Conservation (phyloP, 768 basidiomycete species). For the Termitomyces sp. region DNA sequence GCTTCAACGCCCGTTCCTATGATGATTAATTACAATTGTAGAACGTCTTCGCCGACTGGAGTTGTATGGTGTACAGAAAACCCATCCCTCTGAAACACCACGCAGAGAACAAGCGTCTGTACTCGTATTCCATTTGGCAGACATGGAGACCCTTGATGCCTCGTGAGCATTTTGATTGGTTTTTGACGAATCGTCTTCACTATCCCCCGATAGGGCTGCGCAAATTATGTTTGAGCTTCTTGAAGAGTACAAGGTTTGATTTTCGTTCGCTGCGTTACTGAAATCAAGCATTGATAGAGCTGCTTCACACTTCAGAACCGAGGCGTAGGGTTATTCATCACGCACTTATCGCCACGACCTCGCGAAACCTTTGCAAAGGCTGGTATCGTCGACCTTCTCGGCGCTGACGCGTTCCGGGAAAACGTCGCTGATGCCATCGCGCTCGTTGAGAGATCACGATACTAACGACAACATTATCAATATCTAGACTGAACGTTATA, state of each 20-base stretch:
- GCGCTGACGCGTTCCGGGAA: conserved; percentile 40
- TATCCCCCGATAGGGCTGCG: conserved; percentile 50
- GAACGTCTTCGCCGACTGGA: conserved; percentile 83
- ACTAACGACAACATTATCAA: neutral
- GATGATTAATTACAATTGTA: conserved; percentile 17
- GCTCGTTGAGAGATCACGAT: conserved; percentile 28
- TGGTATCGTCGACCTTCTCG: conserved; percentile 45
- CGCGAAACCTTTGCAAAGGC: conserved; percentile 42
- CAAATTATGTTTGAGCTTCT: conserved; percentile 80
- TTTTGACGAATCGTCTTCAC: neutral
- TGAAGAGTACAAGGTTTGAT: conserved; percentile 66
- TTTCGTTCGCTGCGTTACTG: neutral
- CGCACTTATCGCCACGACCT: conserved; percentile 38
- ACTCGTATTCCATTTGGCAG: conserved; percentile 90
- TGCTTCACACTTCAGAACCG: conserved; percentile 30
- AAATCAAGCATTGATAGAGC: neutral
- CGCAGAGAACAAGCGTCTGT: conserved; percentile 67
- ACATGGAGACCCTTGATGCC: conserved; percentile 88
- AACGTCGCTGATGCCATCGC: conserved; percentile 48
- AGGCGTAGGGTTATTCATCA: conserved; percentile 45
- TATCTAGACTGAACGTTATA: neutral
- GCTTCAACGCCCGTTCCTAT: neutral
- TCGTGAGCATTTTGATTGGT: conserved; percentile 54
- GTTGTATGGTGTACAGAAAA: conserved; percentile 72
- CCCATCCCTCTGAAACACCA: conserved; percentile 88